phyloP scores from a whole-genome alignment of 1,284 basidiomycete species.

The Puccinia brachypodii region DNA sequence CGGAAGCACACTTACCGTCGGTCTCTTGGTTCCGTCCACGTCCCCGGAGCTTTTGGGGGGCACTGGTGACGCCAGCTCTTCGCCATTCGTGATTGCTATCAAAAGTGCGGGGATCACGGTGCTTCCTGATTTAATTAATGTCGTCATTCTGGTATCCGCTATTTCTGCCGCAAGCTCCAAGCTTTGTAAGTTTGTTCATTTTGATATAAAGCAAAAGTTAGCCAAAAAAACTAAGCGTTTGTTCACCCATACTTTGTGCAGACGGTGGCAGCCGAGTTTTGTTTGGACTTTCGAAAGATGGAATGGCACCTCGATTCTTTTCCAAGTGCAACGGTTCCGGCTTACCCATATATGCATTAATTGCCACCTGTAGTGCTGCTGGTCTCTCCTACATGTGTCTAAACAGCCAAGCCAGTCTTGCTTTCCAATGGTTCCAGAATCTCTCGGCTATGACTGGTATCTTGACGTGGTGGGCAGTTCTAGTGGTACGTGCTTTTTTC shows the following conservation, averaged over 20 bases:
- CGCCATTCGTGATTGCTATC: conserved; percentile 78
- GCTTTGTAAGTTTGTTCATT: conserved; percentile 66
- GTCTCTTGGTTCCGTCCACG: conserved; percentile 69
- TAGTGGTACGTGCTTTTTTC: conserved; percentile 51
- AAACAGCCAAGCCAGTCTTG: conserved; percentile 64
- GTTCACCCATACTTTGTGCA: background rate
- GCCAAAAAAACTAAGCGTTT: background rate
- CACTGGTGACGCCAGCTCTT: conserved; percentile 67
- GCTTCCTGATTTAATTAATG: conserved; percentile 70
- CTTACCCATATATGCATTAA: conserved; percentile 72
- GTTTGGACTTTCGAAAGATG: conserved; percentile 72
- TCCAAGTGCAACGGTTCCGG: conserved; percentile 68
- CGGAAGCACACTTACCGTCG: conserved; percentile 64
- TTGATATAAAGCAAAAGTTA: background rate
- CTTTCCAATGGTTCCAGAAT: conserved; percentile 74
- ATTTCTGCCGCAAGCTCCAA: conserved; percentile 83
- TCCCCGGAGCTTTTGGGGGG: conserved; percentile 65
- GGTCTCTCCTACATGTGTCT: conserved; percentile 73
- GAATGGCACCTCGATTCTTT: conserved; percentile 77
- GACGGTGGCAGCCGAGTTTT: conserved; percentile 53
- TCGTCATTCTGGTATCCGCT: conserved; percentile 69
- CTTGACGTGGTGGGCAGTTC: conserved; percentile 48
- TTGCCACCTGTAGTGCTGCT: conserved; percentile 69
- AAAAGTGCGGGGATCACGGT: conserved; percentile 70
- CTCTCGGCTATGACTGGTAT: conserved; percentile 59